Percentiles rank a stretch among this genome's conserved stretches.
Conservation (phyloP, 176 grass and related monocot genomes). For the Miscanthus lutarioriparius region DNA sequence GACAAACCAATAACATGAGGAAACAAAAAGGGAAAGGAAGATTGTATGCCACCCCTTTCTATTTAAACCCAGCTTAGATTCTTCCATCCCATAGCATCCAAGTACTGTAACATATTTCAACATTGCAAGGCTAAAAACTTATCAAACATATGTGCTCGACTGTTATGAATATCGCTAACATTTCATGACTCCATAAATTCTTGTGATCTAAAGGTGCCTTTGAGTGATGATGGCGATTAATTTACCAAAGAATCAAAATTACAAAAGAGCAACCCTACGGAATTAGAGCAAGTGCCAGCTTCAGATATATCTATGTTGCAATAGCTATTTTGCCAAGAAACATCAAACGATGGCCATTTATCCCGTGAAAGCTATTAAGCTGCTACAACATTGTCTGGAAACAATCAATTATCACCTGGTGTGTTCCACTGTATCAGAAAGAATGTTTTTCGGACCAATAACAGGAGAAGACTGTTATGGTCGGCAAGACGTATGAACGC, state of each 20-base stretch:
- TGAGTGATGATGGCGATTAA: not conserved
- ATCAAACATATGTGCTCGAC: not conserved
- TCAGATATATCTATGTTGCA: not conserved
- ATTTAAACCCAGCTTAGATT: not conserved
- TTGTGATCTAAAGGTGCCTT: not conserved
- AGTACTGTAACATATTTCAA: not conserved
- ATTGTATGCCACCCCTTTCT: not conserved
- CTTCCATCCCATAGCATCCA: not conserved
- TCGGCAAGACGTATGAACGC: too few relatives aligned
- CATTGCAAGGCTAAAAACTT: not conserved
- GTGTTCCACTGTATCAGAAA: conserved; percentile 13
- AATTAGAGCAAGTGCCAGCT: not conserved
- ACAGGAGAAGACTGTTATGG: not conserved
- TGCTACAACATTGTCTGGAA: not conserved
- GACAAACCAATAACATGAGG: not conserved
- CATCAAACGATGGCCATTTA: not conserved
- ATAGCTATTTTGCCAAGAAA: conserved; percentile 1
- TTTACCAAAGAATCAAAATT: not conserved
- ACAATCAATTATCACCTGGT: not conserved
- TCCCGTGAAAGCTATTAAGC: not conserved
- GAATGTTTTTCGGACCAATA: conserved; percentile 8
- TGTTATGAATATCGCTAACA: not conserved
- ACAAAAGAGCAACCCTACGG: conserved; percentile 1
- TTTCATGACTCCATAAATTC: not conserved
- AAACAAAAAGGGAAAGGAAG: not conserved